Conservation (phyloP, 768 basidiomycete species). For the Pilatotrama ljubarskyi region DNA sequence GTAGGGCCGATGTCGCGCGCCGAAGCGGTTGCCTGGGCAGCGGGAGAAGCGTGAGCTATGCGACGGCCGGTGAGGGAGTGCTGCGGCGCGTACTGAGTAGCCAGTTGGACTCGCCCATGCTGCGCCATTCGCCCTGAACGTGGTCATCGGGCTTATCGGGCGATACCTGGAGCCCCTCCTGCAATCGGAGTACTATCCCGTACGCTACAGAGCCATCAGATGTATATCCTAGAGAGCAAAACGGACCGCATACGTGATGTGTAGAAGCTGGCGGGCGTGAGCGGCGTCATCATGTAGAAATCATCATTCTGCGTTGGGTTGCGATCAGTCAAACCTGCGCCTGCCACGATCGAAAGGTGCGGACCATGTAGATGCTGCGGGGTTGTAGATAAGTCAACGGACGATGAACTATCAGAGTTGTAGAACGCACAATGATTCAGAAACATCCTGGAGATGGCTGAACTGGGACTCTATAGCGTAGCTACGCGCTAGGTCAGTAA, state of each 20-base stretch:
- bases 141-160: slow-evolving; percentile 23
- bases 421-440: slow-evolving; percentile 33
- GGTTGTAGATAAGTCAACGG: background rate
- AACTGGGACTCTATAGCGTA: slow-evolving; percentile 39
- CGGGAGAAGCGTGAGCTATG: background rate
- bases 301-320: slow-evolving; percentile 39
- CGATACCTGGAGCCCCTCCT: slow-evolving; percentile 34
- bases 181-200: slow-evolving; percentile 41
- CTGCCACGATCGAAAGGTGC: background rate
- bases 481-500: slow-evolving; percentile 19
- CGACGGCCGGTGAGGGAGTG: background rate
- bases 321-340: background rate
- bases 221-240: background rate
- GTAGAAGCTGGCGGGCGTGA: slow-evolving; percentile 35
- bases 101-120: slow-evolving; percentile 37
- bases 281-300: slow-evolving; percentile 36
- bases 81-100: slow-evolving; percentile 33
- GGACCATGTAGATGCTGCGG: slow-evolving; percentile 29
- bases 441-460: slow-evolving; percentile 31
- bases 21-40: slow-evolving; percentile 38
- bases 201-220: slow-evolving; percentile 24
- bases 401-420: background rate
- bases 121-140: slow-evolving; percentile 40
- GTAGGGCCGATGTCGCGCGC: slow-evolving; percentile 39
- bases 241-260: slow-evolving; percentile 25